A percentile compares a stretch with the other conserved stretches of the same genome.
Conservation (phyloP, 2,329 filamentous ascomycete species). For the Orbilia blumenaviensis region DNA sequence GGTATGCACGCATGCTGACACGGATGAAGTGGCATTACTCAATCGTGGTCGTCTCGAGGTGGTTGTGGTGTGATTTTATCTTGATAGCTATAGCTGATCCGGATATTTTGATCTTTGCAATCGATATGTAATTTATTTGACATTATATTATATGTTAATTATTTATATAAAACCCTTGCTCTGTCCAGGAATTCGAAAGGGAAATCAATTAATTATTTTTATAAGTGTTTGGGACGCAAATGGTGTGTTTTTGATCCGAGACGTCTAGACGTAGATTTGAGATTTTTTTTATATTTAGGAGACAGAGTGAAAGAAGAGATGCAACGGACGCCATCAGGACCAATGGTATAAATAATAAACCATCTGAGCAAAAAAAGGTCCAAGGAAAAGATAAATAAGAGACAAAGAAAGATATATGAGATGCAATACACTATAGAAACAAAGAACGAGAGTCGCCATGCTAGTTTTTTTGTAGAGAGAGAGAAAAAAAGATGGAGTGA, state of each 20-base stretch:
- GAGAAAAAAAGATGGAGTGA: neutral
- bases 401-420: neutral
- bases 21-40: too few relatives aligned
- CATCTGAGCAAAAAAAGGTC: neutral
- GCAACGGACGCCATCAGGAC: constrained; percentile 13
- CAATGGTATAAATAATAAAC: constrained; percentile 7
- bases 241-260: neutral
- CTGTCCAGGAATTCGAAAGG: too few relatives aligned
- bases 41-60: too few relatives aligned
- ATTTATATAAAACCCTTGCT: too few relatives aligned
- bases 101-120: too few relatives aligned
- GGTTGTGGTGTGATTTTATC: too few relatives aligned
- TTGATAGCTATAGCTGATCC: too few relatives aligned
- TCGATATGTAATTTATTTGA: too few relatives aligned
- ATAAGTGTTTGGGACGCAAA: neutral
- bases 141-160: too few relatives aligned
- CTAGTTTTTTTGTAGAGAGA: constrained; percentile 21
- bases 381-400: neutral
- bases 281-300: constrained; percentile 16
- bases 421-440: constrained; percentile 9
- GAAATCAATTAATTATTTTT: too few relatives aligned
- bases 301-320: neutral
- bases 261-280: constrained; percentile 1
- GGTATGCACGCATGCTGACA: too few relatives aligned
- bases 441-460: constrained; percentile 23